Evolutionary conservation across 345 rosid species (phyloP).

Genomic region (Eucalyptus sideroxylon): DNA sequence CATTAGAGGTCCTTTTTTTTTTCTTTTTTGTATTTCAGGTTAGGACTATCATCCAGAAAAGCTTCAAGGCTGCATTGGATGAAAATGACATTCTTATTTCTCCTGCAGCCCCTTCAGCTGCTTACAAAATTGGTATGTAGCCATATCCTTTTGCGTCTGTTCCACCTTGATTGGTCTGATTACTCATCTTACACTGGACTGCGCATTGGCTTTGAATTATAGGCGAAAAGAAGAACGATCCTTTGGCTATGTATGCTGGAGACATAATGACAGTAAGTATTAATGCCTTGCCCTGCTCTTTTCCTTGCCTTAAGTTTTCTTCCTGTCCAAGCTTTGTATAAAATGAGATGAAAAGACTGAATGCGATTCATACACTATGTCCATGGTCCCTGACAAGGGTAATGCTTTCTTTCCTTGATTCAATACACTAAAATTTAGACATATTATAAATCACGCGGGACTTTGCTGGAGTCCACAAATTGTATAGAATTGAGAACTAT

Average conservation of each 20-base stretch:
- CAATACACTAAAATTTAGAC: not conserved
- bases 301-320: not conserved
- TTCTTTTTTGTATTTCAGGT: constrained; percentile 25
- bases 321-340: not conserved
- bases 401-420: not conserved
- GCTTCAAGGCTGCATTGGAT: constrained; percentile 62
- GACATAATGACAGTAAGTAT: constrained; percentile 80
- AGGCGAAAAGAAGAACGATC: constrained; percentile 91
- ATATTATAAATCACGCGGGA: not conserved
- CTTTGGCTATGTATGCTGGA: constrained; percentile 91
- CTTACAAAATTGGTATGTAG: constrained; percentile 68
- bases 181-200: not conserved
- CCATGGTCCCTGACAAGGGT: not conserved
- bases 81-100: constrained; percentile 77
- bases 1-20: not conserved
- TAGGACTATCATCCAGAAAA: constrained; percentile 58
- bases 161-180: not conserved
- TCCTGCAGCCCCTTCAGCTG: constrained; percentile 91
- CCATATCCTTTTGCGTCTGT: not conserved
- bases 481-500: not conserved
- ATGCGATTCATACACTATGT: not conserved
- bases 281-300: not conserved
- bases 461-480: not conserved
- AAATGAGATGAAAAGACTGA: not conserved
- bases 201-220: not conserved